A percentile compares a stretch with the other conserved stretches of the same genome.
Conservation (phyloP, 306 rosid species). For the Prunus kanzakura region DNA sequence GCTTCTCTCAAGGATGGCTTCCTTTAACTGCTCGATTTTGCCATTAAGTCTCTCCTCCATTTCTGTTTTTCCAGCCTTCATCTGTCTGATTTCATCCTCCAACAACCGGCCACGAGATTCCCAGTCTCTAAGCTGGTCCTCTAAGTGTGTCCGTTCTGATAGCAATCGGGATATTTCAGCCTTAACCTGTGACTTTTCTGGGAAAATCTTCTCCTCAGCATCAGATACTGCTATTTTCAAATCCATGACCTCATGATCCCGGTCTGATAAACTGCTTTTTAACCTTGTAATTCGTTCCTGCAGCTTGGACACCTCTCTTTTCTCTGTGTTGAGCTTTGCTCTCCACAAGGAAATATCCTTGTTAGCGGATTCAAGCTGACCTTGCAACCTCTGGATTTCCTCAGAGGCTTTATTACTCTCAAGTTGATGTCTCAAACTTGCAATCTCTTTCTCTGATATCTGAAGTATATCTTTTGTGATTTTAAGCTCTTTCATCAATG, state of each 20-base stretch:
- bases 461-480: conserved; percentile 50
- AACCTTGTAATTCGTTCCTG: conserved; percentile 67
- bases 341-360: conserved; percentile 64
- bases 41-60: conserved; percentile 48
- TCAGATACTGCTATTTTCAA: conserved; percentile 85
- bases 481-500: conserved; percentile 52
- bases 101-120: conserved; percentile 64
- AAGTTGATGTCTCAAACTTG: conserved; percentile 46
- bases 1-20: conserved; percentile 39
- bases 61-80: conserved; percentile 51
- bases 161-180: conserved; percentile 60
- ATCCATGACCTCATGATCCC: conserved; percentile 78
- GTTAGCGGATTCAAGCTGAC: conserved; percentile 56
- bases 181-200: conserved; percentile 82
- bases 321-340: conserved; percentile 66
- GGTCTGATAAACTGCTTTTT: conserved; percentile 67
- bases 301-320: conserved; percentile 70
- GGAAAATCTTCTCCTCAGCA: conserved; percentile 93
- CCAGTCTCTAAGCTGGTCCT: conserved; percentile 61
- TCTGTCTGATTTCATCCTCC: conserved; percentile 81
- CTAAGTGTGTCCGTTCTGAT: conserved; percentile 40
- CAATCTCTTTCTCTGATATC: conserved; percentile 56
- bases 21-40: conserved; percentile 47
- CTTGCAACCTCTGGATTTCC: conserved; percentile 48
- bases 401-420: conserved; percentile 56